Evolutionary conservation across 176 grass and related monocot genomes (phyloP).

Genomic region (Phyllostachys edulis): DNA sequence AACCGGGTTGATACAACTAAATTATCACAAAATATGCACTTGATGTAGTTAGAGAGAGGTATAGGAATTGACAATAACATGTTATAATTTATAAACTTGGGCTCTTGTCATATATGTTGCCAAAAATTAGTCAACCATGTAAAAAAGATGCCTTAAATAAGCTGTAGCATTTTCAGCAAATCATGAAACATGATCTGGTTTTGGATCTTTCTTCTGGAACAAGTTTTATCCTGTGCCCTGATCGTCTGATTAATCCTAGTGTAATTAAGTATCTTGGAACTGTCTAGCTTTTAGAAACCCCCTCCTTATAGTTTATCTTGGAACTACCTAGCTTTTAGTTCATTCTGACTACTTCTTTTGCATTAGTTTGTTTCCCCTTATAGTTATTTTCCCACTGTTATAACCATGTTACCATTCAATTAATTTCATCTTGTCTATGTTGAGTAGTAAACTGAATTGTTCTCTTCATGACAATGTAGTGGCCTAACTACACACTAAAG

Average conservation of each 20-base stretch:
- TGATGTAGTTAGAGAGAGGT: background rate
- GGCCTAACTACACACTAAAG: too few species aligned
- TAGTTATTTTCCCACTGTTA: too few species aligned
- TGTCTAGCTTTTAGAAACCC: too few species aligned
- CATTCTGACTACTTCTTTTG: background rate
- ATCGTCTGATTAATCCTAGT: too few species aligned
- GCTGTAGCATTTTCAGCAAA: background rate
- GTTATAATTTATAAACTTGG: conserved; percentile 5
- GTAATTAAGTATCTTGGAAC: too few species aligned
- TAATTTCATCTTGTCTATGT: conserved; percentile 6
- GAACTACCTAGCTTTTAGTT: background rate
- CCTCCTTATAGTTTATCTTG: too few species aligned
- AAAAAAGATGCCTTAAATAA: conserved; percentile 1
- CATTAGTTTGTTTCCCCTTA: conserved; percentile 8
- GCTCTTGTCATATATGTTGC: background rate
- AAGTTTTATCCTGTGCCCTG: background rate
- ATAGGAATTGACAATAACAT: background rate
- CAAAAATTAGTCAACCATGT: background rate
- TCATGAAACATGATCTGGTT: conserved; percentile 13
- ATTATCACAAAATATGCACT: background rate
- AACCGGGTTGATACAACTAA: background rate
- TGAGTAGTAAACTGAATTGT: conserved; percentile 20
- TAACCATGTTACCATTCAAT: conserved; percentile 7
- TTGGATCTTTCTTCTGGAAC: background rate
- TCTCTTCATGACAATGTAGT: conserved; percentile 57